phyloP scores from a whole-genome alignment of 495 filamentous ascomycete species.

The Aspergillus taichungensis region DNA sequence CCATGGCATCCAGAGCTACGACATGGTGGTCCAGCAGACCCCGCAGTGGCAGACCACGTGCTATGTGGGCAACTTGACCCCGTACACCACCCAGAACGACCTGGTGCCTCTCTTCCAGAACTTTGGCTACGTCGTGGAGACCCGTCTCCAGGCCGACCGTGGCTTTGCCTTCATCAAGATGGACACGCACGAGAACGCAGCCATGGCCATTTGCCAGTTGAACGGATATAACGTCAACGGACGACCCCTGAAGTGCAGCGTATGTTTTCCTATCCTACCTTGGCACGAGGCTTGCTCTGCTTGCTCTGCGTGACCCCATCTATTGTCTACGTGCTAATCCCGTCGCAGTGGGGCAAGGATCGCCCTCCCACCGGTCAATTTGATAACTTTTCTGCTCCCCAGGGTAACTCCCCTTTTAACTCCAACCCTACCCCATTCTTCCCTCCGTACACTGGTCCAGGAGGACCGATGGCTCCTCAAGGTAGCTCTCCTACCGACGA shows the following conservation, averaged over 20 bases:
- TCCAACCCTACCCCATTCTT: slow-evolving; percentile 79
- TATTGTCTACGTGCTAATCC: slow-evolving; percentile 15
- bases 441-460: slow-evolving; percentile 73
- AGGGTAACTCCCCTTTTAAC: slow-evolving; percentile 50
- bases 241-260: slow-evolving; percentile 95
- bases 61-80: slow-evolving; percentile 96
- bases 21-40: slow-evolving; percentile 97
- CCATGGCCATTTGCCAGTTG: slow-evolving; percentile 96
- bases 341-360: slow-evolving; percentile 90
- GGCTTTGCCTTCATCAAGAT: slow-evolving; percentile 99
- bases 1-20: slow-evolving; percentile 91
- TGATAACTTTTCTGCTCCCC: slow-evolving; percentile 70
- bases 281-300: too few relatives aligned
- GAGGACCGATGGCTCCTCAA: slow-evolving; percentile 67
- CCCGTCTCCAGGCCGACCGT: slow-evolving; percentile 94
- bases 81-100: slow-evolving; percentile 94
- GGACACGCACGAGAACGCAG: slow-evolving; percentile 96
- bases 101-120: slow-evolving; percentile 95
- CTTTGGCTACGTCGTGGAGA: slow-evolving; percentile 95
- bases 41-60: slow-evolving; percentile 98
- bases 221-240: slow-evolving; percentile 97
- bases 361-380: slow-evolving; percentile 81
- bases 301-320: neutral
- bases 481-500: slow-evolving; percentile 33
- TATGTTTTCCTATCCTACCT: slow-evolving; percentile 45